Conservation (phyloP, 2,329 filamentous ascomycete species). For the Stagonosporopsis cucurbitacearum region DNA sequence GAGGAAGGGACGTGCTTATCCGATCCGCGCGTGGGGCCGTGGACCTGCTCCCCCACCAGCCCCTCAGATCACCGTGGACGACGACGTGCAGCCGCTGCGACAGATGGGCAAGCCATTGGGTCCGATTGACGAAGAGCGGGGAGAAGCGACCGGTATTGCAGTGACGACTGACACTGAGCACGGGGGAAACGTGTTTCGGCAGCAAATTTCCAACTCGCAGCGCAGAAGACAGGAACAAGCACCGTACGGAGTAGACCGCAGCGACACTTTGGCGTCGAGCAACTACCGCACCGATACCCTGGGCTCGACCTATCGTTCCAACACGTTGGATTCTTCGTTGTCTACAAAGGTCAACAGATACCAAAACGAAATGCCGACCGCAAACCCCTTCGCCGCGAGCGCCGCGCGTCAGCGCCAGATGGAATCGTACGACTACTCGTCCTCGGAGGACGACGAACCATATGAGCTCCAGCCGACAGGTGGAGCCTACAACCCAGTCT, state of each 20-base stretch:
- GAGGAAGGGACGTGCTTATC: constrained; percentile 65
- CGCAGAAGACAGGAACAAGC: constrained; percentile 41
- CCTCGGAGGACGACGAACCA: constrained; percentile 48
- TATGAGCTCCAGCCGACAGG: constrained; percentile 45
- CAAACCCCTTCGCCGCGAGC: constrained; percentile 42
- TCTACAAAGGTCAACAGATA: constrained; percentile 43
- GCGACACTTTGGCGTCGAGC: constrained; percentile 40
- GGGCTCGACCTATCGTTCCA: constrained; percentile 24
- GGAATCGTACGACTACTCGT: constrained; percentile 48
- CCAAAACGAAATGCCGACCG: constrained; percentile 40
- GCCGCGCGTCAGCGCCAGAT: constrained; percentile 34
- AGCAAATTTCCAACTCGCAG: constrained; percentile 48
- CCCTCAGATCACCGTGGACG: constrained; percentile 34
- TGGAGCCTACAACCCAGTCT: constrained; percentile 42
- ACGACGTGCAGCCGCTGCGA: constrained; percentile 43
- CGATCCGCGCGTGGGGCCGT: constrained; percentile 64
- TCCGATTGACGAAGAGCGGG: constrained; percentile 43
- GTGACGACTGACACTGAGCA: constrained; percentile 27
- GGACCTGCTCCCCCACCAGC: constrained; percentile 47
- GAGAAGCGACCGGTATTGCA: constrained; percentile 38
- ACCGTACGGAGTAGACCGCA: constrained; percentile 38
- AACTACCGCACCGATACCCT: constrained; percentile 36
- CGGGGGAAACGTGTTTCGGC: constrained; percentile 47
- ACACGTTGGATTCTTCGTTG: constrained; percentile 28
- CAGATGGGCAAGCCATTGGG: constrained; percentile 36